phyloP scores from a whole-genome alignment of 306 rosid species.

The Hippophae rhamnoides region DNA sequence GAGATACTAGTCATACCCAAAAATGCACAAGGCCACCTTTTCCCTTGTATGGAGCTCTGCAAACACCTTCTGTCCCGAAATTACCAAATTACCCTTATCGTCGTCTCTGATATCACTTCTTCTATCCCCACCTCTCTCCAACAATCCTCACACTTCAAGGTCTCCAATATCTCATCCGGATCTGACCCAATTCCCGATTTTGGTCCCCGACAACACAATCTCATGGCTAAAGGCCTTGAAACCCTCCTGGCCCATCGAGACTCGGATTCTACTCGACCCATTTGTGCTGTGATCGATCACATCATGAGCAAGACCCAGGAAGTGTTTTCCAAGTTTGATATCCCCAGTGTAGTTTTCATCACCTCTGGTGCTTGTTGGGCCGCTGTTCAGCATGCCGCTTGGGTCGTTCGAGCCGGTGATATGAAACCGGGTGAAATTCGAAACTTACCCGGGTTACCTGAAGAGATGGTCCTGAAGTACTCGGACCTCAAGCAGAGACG shows the following conservation, averaged over 20 bases:
- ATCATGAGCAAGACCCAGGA: conserved; percentile 14
- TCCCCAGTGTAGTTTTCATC: conserved; percentile 10
- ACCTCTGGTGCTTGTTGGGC: conserved; percentile 10
- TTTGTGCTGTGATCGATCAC: conserved; percentile 27
- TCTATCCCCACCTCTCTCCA: conserved; percentile 39
- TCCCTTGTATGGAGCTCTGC: conserved; percentile 58
- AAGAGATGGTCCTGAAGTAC: background rate
- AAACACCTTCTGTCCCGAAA: conserved; percentile 40
- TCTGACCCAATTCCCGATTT: conserved; percentile 7
- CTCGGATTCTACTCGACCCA: conserved; percentile 26
- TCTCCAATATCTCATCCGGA: conserved; percentile 24
- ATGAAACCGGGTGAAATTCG: conserved; percentile 11
- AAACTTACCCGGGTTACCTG: conserved; percentile 6
- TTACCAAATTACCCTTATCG: conserved; percentile 26
- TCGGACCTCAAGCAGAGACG: conserved; percentile 10
- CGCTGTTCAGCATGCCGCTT: conserved; percentile 14
- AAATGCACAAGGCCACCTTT: conserved; percentile 59
- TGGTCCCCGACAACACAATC: conserved; percentile 6
- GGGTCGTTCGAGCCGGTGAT: conserved; percentile 4
- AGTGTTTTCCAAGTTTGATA: conserved; percentile 9
- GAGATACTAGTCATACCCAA: conserved; percentile 50
- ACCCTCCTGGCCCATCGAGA: conserved; percentile 17
- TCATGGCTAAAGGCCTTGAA: conserved; percentile 22
- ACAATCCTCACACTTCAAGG: conserved; percentile 33
- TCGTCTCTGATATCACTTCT: conserved; percentile 34